A percentile compares a stretch with the other conserved stretches of the same genome.
These are phyloP conservation scores for Metarhizium robertsii DNA, from an alignment of 2,329 filamentous ascomycete genomes.

Conservation along the genomic window DNA sequence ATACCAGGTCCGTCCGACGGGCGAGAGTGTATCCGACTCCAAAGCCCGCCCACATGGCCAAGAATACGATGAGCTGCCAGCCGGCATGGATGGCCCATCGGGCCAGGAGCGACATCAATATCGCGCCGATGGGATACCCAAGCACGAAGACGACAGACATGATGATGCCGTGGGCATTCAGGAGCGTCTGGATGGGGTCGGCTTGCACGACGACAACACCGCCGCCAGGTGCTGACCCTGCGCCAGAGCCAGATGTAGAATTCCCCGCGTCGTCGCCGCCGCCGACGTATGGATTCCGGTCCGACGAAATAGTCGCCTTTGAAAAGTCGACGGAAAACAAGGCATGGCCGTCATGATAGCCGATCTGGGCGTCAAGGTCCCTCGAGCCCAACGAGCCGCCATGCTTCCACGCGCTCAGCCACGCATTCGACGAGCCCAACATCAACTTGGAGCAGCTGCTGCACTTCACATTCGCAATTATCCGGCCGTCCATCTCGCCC, in stretches of 20 bases:
- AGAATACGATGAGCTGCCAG: constrained; percentile 44
- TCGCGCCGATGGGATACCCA: constrained; percentile 50
- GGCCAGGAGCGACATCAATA: constrained; percentile 50
- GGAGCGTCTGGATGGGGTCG: constrained; percentile 16
- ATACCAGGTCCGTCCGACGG: constrained; percentile 30
- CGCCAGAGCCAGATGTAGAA: neutral
- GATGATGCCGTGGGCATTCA: constrained; percentile 46
- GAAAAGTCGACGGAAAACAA: constrained; percentile 40
- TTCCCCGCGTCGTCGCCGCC: constrained; percentile 2
- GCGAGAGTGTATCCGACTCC: constrained; percentile 44
- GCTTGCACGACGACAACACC: constrained; percentile 3
- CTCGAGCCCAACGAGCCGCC: constrained; percentile 36
- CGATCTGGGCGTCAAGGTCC: constrained; percentile 28
- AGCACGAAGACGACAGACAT: constrained; percentile 51
- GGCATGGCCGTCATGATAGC: constrained; percentile 34
- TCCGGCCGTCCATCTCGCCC: constrained; percentile 39
- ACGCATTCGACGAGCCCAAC: constrained; percentile 30
- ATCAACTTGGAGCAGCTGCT: constrained; percentile 40
- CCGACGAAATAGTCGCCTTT: constrained; percentile 32
- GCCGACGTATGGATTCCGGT: constrained; percentile 43
- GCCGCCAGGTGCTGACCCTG: neutral
- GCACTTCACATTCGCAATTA: constrained; percentile 52
- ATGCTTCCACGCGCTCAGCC: constrained; percentile 47
- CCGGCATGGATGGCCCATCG: constrained; percentile 48
- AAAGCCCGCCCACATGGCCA: constrained; percentile 52